Evolutionary conservation across 371 early-diverging fungal genomes (phyloP), one percentile per base, ranked within the genome.

Genomic region (Batkoa obscura): DNA sequence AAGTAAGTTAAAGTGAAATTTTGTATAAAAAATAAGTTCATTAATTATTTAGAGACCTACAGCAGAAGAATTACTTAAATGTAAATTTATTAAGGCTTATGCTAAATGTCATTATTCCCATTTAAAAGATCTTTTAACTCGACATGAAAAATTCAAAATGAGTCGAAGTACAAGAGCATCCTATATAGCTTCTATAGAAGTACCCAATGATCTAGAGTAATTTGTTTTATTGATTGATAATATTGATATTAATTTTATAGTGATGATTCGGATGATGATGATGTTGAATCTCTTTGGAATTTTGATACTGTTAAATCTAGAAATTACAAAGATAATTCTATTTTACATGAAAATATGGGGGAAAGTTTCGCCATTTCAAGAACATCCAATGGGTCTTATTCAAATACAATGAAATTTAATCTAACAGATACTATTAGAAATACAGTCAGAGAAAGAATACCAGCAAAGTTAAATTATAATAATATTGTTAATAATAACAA

Each of bases 61-160:
- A 6, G 56, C 56, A 3, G 74, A 73, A 6, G 70, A 68, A 23
- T 34, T 73, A 1, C 39, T 67, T n/a, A 71, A 66, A 49, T 62
- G 68, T 5, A 68, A 61, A 37, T 72, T 72, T 45, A 68, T 74
- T 32, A 71, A 65, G 45, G 62, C 50, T 39, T 62, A 65, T 3
- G 60, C 59, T 48, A 74, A 71, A 53, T 57, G 61, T 10, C 65
- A 66, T 5, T 60, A 64, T 42, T 60, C 68, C 5, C 58, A 65
- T 1, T 54, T 74, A 30, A 61, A 62, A 13, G 70, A 74, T 10
- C 43, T 74, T 5, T 70, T 74, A 46, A 52, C 60, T 0, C 60
- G 66, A 4, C 71, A 70, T 55, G 72, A 74, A 6, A 59, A 50
- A 32, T 72, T 69, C 68, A 72, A 71, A 56, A 58, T 58, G 31